These are phyloP conservation scores for Physcomitrium patens DNA, from an alignment of 225 moss, liverwort and hornwort species.

Conservation along the genomic window DNA sequence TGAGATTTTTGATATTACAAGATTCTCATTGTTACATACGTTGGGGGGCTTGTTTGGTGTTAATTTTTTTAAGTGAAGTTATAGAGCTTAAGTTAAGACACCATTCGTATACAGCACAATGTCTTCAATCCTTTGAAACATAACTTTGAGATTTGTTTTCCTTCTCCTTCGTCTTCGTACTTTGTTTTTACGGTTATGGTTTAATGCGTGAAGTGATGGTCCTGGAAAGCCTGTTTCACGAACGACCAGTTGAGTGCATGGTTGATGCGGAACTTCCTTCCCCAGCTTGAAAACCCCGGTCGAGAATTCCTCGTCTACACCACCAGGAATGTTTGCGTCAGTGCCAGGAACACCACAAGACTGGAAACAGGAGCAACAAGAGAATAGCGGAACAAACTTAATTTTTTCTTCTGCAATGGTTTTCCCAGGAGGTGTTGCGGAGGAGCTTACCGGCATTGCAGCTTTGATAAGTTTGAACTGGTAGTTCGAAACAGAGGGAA, in stretches of 20 bases:
- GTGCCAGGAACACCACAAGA: background rate
- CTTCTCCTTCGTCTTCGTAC: no score
- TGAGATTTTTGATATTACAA: no score
- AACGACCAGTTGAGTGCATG: constrained; percentile 47
- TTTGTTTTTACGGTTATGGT: no score
- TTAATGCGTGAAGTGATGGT: background rate
- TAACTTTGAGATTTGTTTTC: no score
- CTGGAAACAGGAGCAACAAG: no score
- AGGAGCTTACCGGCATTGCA: constrained; percentile 39
- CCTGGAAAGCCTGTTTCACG: constrained; percentile 22
- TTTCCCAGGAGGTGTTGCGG: background rate
- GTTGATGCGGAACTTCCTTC: constrained; percentile 59
- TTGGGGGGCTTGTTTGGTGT: no score
- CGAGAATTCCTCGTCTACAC: constrained; percentile 53
- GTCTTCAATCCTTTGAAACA: no score
- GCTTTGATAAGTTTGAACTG: constrained; percentile 47
- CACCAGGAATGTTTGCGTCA: background rate
- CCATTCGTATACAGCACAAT: no score
- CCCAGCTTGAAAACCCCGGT: constrained; percentile 49
- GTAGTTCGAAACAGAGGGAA: constrained; percentile 48
- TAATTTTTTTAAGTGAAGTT: no score
- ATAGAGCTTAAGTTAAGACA: no score
- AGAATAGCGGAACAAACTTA: background rate
- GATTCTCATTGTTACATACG: no score
- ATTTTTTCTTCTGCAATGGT: no score